Evolutionary conservation across 23 red algal genomes (phyloP), one percentile per base, ranked within the genome.

Genomic region (Pyropia yezoensis): DNA sequence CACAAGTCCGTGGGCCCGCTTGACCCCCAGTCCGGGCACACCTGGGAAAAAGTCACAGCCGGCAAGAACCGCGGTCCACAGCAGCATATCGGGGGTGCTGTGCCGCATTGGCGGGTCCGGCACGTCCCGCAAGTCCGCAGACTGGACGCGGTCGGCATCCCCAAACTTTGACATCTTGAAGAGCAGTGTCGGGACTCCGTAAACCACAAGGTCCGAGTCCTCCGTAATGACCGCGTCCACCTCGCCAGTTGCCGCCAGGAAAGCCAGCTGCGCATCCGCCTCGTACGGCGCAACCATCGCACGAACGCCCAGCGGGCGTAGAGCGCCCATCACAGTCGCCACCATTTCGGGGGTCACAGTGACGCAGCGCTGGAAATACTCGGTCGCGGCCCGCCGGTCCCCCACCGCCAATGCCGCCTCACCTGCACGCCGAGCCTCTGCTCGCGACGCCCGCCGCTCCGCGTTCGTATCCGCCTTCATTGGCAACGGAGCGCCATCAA

Each of bases 1-100:
- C 25, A 90, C 80, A 8, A 98, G 27, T 16, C 58, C 45, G 82
- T 90, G 81, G 18, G 86, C 86, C 59, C 79, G 83, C 57, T 77
- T 77, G 12, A 98, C 74, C 0, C 94, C 94, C 47, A 90, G 39
- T 0, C 85, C 86, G 21, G 75, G 74, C 1, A 98, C 68, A 18
- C 94, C 94, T 34, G 80, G 71, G 61, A 98, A 98, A 65, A 98
- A 91, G 54, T 98, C 94, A 69, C 94, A 98, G n/a, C 94, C 94
- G 8, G 94, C 61, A 16, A 89, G 72, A 6, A 98, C 83, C 47
- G 86, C 88, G 68, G 91, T 91, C 47, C 53, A 83, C 59, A 88
- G 62, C 33, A 98, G 75, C 86, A 91, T 90, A 23, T 90, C 94
- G 6, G 76, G 75, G 9, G 79, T 91, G 20, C 91, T 88, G 25